Evolutionary conservation across 805 yeast species (phyloP).

Genomic region (Komagataella pastoris): DNA sequence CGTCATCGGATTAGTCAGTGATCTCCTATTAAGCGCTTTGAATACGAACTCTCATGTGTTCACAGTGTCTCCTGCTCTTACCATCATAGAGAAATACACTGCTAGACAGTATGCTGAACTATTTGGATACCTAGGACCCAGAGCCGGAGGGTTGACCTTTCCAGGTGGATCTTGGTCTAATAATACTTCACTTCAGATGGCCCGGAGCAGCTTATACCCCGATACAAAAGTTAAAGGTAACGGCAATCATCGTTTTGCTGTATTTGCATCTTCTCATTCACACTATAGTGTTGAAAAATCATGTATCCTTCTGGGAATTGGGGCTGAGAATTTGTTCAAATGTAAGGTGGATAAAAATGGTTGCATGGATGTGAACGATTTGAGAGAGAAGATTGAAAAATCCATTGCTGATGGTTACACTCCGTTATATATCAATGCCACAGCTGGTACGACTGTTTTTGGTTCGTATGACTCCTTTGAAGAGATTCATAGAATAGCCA

Average conservation of each 20-base stretch:
- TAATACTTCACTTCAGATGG: conserved; percentile 66
- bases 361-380: conserved; percentile 32
- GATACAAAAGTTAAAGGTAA: conserved; percentile 58
- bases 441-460: conserved; percentile 84
- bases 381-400: conserved; percentile 29
- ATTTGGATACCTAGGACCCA: conserved; percentile 40
- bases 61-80: conserved; percentile 72
- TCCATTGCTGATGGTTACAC: conserved; percentile 41
- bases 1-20: conserved; percentile 71
- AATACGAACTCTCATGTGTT: conserved; percentile 82
- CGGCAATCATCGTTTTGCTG: conserved; percentile 39
- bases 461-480: conserved; percentile 69
- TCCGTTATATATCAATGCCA: conserved; percentile 67
- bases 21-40: conserved; percentile 49
- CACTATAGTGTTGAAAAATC: conserved; percentile 77
- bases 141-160: conserved; percentile 74
- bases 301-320: conserved; percentile 65
- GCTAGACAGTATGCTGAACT: conserved; percentile 53
- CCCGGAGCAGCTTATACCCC: conserved; percentile 53
- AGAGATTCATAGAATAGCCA: conserved; percentile 39
- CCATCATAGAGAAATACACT: conserved; percentile 60
- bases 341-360: conserved; percentile 47
- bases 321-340: conserved; percentile 47
- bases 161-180: conserved; percentile 86
- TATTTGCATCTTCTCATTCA: conserved; percentile 58